These are phyloP conservation scores for Cystobasidium tubakii DNA, from an alignment of 768 basidiomycete species.

Conservation along the genomic window DNA sequence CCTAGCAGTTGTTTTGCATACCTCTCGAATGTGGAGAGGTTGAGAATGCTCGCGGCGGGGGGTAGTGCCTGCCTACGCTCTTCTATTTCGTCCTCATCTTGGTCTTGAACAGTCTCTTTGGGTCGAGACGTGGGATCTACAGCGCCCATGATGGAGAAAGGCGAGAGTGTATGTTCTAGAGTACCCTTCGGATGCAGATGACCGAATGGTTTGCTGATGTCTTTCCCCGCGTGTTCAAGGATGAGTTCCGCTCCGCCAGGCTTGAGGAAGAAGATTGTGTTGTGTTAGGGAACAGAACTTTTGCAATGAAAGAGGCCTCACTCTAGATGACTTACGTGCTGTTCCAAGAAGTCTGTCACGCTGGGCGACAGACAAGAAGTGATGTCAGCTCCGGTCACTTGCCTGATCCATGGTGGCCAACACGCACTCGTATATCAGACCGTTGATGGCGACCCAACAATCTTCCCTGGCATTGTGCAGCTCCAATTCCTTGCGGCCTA, in stretches of 20 bases:
- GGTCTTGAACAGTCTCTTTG: not conserved
- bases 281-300: not conserved
- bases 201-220: slow-evolving; percentile 12
- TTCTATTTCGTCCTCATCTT: slow-evolving; percentile 5
- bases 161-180: not conserved
- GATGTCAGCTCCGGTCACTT: too few species aligned
- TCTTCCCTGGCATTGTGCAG: slow-evolving; percentile 1
- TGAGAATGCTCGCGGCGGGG: slow-evolving; percentile 11
- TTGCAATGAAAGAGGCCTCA: not conserved
- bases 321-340: slow-evolving; percentile 11
- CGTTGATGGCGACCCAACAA: slow-evolving; percentile 34
- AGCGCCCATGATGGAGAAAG: not conserved
- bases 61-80: not conserved
- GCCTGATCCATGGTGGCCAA: too few species aligned
- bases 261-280: not conserved
- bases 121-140: not conserved
- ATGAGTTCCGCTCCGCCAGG: slow-evolving; percentile 31
- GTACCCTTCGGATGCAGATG: slow-evolving; percentile 5
- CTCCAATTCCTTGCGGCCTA: slow-evolving; percentile 16
- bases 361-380: not conserved
- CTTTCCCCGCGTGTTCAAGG: slow-evolving; percentile 28
- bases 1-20: slow-evolving; percentile 31
- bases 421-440: slow-evolving; percentile 20
- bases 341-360: slow-evolving; percentile 28
- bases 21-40: slow-evolving; percentile 39